These are phyloP conservation scores for Colletotrichum costaricense DNA, from an alignment of 2,329 filamentous ascomycete genomes.

Conservation along the genomic window DNA sequence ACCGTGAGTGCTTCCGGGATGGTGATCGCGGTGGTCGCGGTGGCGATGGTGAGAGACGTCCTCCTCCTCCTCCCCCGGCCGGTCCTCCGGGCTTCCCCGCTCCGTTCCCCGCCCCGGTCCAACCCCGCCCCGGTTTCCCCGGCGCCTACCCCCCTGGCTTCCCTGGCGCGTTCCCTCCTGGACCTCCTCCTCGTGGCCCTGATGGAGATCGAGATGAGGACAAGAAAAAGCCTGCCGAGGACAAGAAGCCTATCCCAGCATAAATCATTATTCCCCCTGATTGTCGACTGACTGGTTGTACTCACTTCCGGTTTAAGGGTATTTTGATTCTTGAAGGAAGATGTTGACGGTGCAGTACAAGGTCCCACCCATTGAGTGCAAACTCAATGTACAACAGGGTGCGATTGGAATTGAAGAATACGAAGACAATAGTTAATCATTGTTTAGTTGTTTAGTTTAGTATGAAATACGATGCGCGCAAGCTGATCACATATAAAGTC, in stretches of 20 bases:
- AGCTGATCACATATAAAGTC: background rate
- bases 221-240: slow-evolving; percentile 1
- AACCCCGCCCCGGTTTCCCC: slow-evolving; percentile 15
- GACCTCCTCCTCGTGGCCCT: background rate
- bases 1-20: background rate
- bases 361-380: background rate
- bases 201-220: slow-evolving; percentile 3
- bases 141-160: slow-evolving; percentile 4
- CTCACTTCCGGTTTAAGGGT: background rate
- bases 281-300: background rate
- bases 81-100: slow-evolving; percentile 10
- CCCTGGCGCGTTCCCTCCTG: background rate
- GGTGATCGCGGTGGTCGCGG: background rate
- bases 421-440: background rate
- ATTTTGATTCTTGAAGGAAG: background rate
- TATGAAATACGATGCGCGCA: background rate
- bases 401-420: background rate
- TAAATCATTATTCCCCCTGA: background rate
- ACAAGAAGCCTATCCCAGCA: background rate
- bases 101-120: slow-evolving; percentile 23
- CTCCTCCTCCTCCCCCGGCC: background rate
- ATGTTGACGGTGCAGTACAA: background rate
- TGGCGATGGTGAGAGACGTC: background rate
- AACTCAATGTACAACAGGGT: background rate
- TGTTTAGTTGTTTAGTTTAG: background rate